Base-by-base conservation (phyloP, 495 filamentous ascomycete species). In the Daldinia vernicosa region DNA sequence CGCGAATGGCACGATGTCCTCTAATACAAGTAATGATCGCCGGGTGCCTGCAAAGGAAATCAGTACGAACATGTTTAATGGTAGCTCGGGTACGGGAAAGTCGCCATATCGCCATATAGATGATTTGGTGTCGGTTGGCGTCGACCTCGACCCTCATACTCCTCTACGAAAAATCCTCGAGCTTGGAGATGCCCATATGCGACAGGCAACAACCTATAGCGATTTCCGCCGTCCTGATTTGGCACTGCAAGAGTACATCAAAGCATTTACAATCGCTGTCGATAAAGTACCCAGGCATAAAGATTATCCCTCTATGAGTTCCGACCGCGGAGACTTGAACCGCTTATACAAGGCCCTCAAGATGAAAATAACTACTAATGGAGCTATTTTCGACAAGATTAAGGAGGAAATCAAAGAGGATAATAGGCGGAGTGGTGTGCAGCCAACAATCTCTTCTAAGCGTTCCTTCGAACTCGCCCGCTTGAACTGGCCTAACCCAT, bases 211-310 rank as follows among this genome's bases (percentile, higher is more conserved):
- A 26, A 84, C 84, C 12, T 76, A 78, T 43, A 75, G 84, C 51
- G 82, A 87, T 35, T 88, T 89, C 70, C 75, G 78, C 12, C 77
- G 83, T n/a, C 82, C 80, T 5, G 85, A 86, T 60, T 39, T 84
- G 22, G 86, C 84, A 7, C 74, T 87, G 7, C 80, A 82, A 27
- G 92, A 97, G 52, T 98, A 92, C 78, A 84, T 98, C 56, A 87
- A 89, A 43, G 90, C 94, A 26, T 92, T 85, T 50, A 89, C 92
- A 52, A 89, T 98, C 64, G 84, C 91, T 35, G 83, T 92, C 24
- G 86, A 94, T 40, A 81, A 90, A 35, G 89, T 97, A 35, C 93
- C 93, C 8, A 82, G 82, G 35, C 89, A 93, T 67, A 88, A 86
- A 55, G 90, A 92, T 33, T 93, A 86, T 72, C 84, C 82, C 14